Base-by-base conservation (phyloP, 495 filamentous ascomycete genomes). In the Hypoxylon trugodes region DNA sequence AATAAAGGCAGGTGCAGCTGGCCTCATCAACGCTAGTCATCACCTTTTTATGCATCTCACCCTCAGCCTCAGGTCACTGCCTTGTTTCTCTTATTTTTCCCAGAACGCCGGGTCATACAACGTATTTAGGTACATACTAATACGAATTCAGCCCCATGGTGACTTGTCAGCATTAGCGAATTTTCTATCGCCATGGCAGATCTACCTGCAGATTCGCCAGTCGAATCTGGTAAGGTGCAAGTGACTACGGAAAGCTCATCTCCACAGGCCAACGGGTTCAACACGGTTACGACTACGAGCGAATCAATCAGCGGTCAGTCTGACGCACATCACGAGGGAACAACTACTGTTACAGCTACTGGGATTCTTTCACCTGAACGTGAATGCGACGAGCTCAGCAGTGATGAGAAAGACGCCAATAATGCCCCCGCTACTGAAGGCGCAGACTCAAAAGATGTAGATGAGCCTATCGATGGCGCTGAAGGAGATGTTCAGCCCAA, bases 41-140 rank as follows among this genome's bases (percentile, higher is more conserved):
- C 26, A 10, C 47, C 47, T 30, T 42, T 16, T 45, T 51, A 53
- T 56, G 40, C 53, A 67, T 24, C 64, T 67, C 58, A 62, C 52
- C 58, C 64, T 67, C 64, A 62, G 24, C 32, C 24, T 40, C 40
- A 32, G 22, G 18, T 50, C 55, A 66, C 63, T 52, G 57, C 63
- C 64, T 47, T 25, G 26, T 51, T 53, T 48, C 46, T 41, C 57
- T 50, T 41, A 32, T 37, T 13, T 48, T 66, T 57, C 40, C 58
- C 30, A 60, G 43, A 38, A 45, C 36, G 47, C 35, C 51, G 6
- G 51, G 6, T 21, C 40, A 30, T 52, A 13, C 19, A 43, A 35
- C n/a, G n/a, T n/a, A n/a, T n/a, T n/a, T n/a, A n/a, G n/a, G 41
- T 16, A 49, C 18, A 24, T 48, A 57, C 59, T 38, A 61, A 49